Conservation (phyloP, 495 filamentous ascomycete species). For the Hyaloscypha bicolor region DNA sequence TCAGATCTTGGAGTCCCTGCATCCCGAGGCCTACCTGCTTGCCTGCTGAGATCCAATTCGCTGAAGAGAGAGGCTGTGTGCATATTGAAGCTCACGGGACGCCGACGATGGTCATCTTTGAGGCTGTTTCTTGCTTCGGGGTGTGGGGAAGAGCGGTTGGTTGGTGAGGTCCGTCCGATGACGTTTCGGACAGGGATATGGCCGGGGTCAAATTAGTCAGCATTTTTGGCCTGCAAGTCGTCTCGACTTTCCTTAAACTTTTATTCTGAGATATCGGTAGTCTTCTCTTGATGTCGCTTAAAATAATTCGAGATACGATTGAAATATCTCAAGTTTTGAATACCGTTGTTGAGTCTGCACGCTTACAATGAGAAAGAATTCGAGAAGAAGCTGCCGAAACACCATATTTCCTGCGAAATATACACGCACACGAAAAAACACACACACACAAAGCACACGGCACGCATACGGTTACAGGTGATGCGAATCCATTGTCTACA, state of each 20-base stretch:
- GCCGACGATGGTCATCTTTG: neutral
- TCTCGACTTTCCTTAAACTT: neutral
- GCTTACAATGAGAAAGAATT: too few species aligned
- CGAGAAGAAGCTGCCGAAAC: too few species aligned
- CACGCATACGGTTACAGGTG: neutral
- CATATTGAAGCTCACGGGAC: neutral
- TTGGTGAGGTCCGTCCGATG: neutral
- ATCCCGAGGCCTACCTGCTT: neutral
- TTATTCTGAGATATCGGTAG: too few species aligned
- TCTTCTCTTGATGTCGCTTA: too few species aligned
- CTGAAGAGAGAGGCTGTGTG: slow-evolving; percentile 3
- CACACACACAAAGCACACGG: neutral
- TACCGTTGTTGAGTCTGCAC: too few species aligned
- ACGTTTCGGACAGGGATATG: neutral
- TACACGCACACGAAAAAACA: neutral
- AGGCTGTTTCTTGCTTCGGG: slow-evolving; percentile 14
- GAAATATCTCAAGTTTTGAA: too few species aligned
- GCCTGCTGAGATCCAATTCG: neutral
- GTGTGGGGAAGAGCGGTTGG: slow-evolving; percentile 5
- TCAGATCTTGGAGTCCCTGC: neutral
- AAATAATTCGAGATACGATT: too few species aligned
- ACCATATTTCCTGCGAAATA: too few species aligned
- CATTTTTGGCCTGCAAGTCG: neutral
- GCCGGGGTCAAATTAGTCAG: neutral
- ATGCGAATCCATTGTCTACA: neutral